Conservation (phyloP, 169 alveolate genomes). For the Plasmodium gonderi region DNA sequence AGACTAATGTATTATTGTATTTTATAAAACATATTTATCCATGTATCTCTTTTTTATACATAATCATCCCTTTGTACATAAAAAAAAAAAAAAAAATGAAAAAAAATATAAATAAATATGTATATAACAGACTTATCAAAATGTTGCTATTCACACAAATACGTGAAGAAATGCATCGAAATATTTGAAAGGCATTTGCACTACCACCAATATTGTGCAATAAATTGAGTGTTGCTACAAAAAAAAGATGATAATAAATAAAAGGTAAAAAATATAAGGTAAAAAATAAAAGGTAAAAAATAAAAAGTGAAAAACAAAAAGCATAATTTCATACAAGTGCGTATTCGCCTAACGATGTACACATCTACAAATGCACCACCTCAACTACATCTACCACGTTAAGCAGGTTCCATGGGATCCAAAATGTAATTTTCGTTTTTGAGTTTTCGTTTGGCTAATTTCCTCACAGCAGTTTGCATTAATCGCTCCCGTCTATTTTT, state of each 20-base stretch:
- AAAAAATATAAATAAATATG: background rate
- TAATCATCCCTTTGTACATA: background rate
- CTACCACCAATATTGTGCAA: background rate
- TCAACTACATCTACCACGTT: too few relatives aligned
- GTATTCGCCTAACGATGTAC: background rate
- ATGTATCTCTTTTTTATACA: background rate
- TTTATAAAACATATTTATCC: background rate
- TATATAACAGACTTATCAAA: background rate
- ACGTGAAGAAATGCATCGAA: background rate
- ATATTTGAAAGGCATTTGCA: background rate
- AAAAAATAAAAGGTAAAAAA: too few relatives aligned
- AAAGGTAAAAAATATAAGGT: too few relatives aligned
- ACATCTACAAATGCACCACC: too few relatives aligned
- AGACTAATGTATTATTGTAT: background rate
- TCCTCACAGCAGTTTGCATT: conserved; percentile 77
- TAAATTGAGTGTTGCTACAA: too few relatives aligned
- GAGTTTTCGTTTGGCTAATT: conserved; percentile 59
- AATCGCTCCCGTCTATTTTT: conserved; percentile 81
- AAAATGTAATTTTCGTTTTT: conserved; percentile 64
- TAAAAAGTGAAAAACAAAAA: too few relatives aligned
- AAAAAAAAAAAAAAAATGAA: background rate
- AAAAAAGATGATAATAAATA: background rate
- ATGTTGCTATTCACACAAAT: background rate
- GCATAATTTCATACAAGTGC: background rate
- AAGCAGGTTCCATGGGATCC: conserved; percentile 37